These are phyloP conservation scores for Leishmania lainsoni DNA, from an alignment of 208 protist species.

Conservation along the genomic window DNA sequence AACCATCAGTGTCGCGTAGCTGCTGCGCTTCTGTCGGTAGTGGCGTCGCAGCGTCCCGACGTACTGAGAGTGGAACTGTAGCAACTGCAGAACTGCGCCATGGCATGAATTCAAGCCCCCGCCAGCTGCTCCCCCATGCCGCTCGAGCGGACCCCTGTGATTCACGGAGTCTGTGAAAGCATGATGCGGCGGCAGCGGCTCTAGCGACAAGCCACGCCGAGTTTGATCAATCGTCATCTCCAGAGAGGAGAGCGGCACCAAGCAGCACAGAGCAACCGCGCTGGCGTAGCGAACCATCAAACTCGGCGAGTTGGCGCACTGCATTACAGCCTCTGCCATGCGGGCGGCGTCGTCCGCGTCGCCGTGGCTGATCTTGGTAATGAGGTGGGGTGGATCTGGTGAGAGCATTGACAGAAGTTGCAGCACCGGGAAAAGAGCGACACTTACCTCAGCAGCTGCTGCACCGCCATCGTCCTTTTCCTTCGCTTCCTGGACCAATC, in stretches of 20 bases:
- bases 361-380: conserved; percentile 23
- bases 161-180: background rate
- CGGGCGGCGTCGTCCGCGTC: conserved; percentile 32
- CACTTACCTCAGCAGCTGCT: conserved; percentile 21
- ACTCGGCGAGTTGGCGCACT: conserved; percentile 56
- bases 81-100: conserved; percentile 78
- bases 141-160: background rate
- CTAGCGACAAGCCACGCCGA: conserved; percentile 17
- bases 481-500: conserved; percentile 8
- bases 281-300: conserved; percentile 85
- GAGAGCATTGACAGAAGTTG: conserved; percentile 92
- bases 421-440: conserved; percentile 86
- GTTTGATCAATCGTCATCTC: conserved; percentile 13
- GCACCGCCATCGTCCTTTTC: background rate
- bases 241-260: conserved; percentile 55
- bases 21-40: conserved; percentile 43
- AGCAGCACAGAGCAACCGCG: conserved; percentile 69
- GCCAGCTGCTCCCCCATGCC: background rate
- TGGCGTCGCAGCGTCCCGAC: conserved; percentile 62
- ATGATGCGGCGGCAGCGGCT: background rate
- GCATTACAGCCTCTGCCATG: conserved; percentile 62
- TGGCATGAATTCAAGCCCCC: conserved; percentile 62
- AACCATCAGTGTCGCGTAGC: conserved; percentile 28
- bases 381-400: conserved; percentile 64
- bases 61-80: conserved; percentile 79